Evolutionary conservation across 2,329 filamentous ascomycete species (phyloP).

Genomic region (Hymenoscyphus repandus): DNA sequence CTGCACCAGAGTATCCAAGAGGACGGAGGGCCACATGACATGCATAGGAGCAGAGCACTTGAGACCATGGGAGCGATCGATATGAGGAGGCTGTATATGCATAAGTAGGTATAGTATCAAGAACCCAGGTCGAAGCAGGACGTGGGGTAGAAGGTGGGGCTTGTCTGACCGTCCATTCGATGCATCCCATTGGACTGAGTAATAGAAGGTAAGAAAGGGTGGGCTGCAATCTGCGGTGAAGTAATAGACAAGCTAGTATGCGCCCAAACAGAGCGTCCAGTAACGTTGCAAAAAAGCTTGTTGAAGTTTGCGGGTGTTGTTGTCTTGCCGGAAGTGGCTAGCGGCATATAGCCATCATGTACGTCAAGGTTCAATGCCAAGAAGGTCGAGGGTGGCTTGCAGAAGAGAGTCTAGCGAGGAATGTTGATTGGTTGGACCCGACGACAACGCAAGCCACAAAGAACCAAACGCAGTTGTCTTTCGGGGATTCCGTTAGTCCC

Average conservation of each 20-base stretch:
- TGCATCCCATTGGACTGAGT: constrained; percentile 8
- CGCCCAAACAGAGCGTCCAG: background rate
- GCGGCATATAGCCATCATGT: background rate
- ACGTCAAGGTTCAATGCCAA: no score
- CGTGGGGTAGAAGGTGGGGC: constrained; percentile 5
- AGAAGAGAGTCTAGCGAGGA: background rate
- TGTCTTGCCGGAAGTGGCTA: constrained; percentile 1
- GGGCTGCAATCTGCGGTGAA: constrained; percentile 12
- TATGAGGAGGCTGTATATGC: background rate
- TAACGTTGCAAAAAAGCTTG: background rate
- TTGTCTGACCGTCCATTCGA: constrained; percentile 8
- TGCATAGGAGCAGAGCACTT: no score
- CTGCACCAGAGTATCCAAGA: no score
- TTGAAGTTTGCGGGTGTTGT: background rate
- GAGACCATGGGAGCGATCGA: background rate
- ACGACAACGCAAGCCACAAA: constrained; percentile 18
- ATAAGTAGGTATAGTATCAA: background rate
- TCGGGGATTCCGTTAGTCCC: constrained; percentile 16
- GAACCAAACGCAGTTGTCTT: constrained; percentile 1
- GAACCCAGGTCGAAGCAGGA: background rate
- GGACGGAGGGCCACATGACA: no score
- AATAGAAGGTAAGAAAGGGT: background rate
- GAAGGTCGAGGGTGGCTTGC: constrained; percentile 6
- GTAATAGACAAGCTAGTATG: background rate
- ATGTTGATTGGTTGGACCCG: constrained; percentile 2